phyloP scores from a whole-genome alignment of 306 rosid species.

The Fagus sylvatica region DNA sequence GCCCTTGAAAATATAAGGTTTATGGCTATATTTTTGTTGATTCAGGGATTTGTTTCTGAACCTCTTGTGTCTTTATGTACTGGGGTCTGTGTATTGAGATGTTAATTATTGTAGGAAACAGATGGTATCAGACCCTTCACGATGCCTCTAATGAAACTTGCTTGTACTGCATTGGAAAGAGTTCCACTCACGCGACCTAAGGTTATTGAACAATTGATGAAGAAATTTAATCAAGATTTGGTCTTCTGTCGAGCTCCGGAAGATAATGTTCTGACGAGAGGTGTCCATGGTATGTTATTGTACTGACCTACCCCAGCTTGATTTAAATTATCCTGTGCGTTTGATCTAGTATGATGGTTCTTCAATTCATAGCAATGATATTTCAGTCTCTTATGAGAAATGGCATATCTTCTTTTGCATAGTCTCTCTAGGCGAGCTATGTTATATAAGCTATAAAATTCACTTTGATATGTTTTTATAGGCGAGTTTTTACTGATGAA shows the following conservation, averaged over 20 bases:
- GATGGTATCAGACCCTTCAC: conserved; percentile 96
- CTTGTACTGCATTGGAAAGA: conserved; percentile 92
- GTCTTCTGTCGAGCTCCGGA: conserved; percentile 86
- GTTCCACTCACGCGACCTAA: conserved; percentile 81
- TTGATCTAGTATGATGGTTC: not conserved
- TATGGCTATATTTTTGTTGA: not conserved
- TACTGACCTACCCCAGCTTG: not conserved
- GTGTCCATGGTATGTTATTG: conserved; percentile 64
- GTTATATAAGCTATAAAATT: not conserved
- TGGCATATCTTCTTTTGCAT: not conserved
- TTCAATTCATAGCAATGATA: not conserved
- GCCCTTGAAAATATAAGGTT: not conserved
- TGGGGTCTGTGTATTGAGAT: conserved; percentile 11
- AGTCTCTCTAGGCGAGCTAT: not conserved
- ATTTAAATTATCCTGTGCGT: not conserved
- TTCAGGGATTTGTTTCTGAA: not conserved
- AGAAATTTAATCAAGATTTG: conserved; percentile 79
- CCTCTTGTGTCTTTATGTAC: not conserved
- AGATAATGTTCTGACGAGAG: conserved; percentile 60
- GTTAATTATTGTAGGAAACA: conserved; percentile 50
- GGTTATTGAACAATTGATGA: conserved; percentile 72
- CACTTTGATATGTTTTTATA: not conserved
- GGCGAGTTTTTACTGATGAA: not conserved
- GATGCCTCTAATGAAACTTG: conserved; percentile 95
- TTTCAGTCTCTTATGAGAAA: not conserved